phyloP scores from a whole-genome alignment of 2,329 filamentous ascomycete genomes.

The Cercospora zeina region DNA sequence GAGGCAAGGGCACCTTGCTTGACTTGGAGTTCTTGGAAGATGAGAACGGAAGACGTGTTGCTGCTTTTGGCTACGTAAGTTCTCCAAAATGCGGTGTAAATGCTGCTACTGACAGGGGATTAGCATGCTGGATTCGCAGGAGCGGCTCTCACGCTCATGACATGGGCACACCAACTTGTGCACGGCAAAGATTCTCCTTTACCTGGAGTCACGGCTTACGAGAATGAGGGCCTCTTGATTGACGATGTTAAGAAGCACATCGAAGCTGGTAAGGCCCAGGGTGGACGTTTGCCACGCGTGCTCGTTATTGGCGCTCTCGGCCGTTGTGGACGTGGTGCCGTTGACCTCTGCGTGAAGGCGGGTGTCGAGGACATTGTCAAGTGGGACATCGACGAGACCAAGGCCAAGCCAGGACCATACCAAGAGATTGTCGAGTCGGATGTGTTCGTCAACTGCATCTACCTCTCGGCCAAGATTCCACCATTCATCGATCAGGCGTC shows the following conservation, averaged over 20 bases:
- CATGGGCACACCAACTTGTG: slow-evolving; percentile 79
- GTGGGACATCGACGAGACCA: slow-evolving; percentile 81
- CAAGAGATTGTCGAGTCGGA: slow-evolving; percentile 44
- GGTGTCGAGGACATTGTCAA: slow-evolving; percentile 71
- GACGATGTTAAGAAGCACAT: slow-evolving; percentile 71
- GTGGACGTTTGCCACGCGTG: slow-evolving; percentile 67
- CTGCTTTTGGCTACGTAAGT: slow-evolving; percentile 61
- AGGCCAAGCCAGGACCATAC: slow-evolving; percentile 54
- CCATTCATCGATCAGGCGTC: slow-evolving; percentile 75
- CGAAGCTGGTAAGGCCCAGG: slow-evolving; percentile 64
- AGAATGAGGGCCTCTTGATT: slow-evolving; percentile 73
- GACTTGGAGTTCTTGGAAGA: slow-evolving; percentile 87
- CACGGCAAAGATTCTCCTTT: slow-evolving; percentile 67
- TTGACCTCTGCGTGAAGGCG: slow-evolving; percentile 73
- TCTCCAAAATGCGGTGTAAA: too few species aligned
- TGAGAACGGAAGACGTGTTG: slow-evolving; percentile 66
- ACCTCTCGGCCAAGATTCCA: slow-evolving; percentile 74
- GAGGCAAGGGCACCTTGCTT: slow-evolving; percentile 73
- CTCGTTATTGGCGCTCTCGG: slow-evolving; percentile 78
- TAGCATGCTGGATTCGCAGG: slow-evolving; percentile 74
- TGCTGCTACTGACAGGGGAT: slow-evolving; percentile 36
- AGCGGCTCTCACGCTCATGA: slow-evolving; percentile 65
- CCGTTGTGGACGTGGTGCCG: slow-evolving; percentile 80
- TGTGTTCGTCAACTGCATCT: slow-evolving; percentile 79
- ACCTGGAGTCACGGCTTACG: slow-evolving; percentile 66